A percentile compares a stretch with the other conserved stretches of the same genome.
Conservation (phyloP, 768 basidiomycete species). For the Leucocoprinus birnbaumii region DNA sequence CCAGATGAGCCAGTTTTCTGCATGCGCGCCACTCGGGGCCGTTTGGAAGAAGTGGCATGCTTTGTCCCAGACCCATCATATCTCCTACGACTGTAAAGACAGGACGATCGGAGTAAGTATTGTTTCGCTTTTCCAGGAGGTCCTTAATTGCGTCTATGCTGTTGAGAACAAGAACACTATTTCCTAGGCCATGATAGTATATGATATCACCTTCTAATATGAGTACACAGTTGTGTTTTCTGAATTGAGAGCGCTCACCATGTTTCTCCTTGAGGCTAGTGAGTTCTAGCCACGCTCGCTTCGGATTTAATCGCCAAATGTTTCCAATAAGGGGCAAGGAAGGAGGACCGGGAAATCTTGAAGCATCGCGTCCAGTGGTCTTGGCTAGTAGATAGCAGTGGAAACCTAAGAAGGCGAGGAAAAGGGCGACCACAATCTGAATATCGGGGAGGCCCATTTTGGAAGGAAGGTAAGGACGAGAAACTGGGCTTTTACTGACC, state of each 20-base stretch:
- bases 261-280: neutral
- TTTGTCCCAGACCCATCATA: conserved; percentile 10
- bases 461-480: no score
- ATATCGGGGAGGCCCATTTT: no score
- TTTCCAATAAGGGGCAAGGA: neutral
- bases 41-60: conserved; percentile 18
- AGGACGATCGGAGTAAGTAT: conserved; percentile 12
- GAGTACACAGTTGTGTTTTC: no score
- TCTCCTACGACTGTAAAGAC: conserved; percentile 12
- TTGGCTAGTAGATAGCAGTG: no score
- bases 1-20: conserved; percentile 25
- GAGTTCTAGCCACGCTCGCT: neutral
- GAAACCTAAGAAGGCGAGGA: no score
- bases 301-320: neutral
- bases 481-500: no score
- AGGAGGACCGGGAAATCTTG: neutral
- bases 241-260: neutral
- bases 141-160: conserved; percentile 4
- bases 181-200: conserved; percentile 2
- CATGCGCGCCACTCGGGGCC: conserved; percentile 13
- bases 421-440: no score
- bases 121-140: conserved; percentile 13
- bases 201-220: neutral
- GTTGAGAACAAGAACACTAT: neutral
- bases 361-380: no score